Base-by-base conservation (phyloP, 2,329 filamentous ascomycete species). In the Phialophora expanda region DNA sequence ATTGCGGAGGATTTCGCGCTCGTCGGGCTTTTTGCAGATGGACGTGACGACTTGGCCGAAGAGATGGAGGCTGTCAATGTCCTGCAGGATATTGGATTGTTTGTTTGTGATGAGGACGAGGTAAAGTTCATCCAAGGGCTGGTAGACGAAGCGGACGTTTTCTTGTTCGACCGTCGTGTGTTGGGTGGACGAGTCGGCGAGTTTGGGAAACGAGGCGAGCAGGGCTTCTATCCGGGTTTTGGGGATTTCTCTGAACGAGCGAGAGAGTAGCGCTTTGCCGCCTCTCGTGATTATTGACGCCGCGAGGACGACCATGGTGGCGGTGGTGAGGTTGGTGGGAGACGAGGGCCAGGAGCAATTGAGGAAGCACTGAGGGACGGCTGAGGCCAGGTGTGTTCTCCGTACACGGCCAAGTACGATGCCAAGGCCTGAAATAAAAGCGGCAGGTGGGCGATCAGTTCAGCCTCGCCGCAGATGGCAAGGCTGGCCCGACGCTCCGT, bases 31-130 rank as follows among this genome's bases (percentile, higher is more conserved):
- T 83, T 94, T 96, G 87, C 95, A 99, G 76, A 96, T 94, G 80
- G 91, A 97, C 66, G 91, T 92, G 62, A 97, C 95, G 17, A 99
- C 94, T 82, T 99, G 95, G 66, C 94, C 94, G 78, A 99, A 99
- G 22, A 99, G 86, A 79, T 99, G 96, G 67, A 99, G 87, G 66
- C 95, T 97, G 81, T 98, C 95, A 79, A 99, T 99, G 80, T 99
- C 95, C 82, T 99, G 95, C 59, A 99, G 86, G 73, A 99, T 99
- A 82, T 99, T 99, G 79, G 94, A 98, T 84, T 98, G 95, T 75
- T 93, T 91, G 85, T 99, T 99, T 79, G 96, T 99, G 81, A 99
- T 98, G 76, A 99, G 88, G 72, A 99, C 94, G 88, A 99, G 98
- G 86, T 99, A 99, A 71, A 99, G 89, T 84, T 99, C 96, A 82